Evolutionary conservation across 805 yeast genomes (phyloP).

Genomic region (Saturnispora ahearnii): DNA sequence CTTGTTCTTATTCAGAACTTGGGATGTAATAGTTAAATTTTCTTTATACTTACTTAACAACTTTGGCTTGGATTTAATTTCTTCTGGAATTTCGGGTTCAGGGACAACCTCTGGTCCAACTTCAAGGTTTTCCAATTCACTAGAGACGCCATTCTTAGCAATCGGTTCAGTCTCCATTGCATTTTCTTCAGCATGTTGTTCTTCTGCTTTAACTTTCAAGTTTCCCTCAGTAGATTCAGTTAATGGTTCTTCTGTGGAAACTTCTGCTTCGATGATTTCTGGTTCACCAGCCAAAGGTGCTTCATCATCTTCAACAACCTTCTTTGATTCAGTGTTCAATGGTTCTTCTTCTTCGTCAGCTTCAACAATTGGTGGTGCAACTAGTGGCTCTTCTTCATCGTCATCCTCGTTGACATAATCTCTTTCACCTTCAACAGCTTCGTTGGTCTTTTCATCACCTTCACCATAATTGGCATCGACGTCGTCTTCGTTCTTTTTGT

Average conservation of each 20-base stretch:
- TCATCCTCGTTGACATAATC: not conserved
- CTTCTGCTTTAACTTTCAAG: not conserved
- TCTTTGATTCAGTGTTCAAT: not conserved
- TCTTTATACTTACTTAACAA: slow-evolving; percentile 40
- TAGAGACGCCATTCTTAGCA: not conserved
- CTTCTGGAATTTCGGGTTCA: slow-evolving; percentile 28
- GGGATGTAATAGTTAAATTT: slow-evolving; percentile 39
- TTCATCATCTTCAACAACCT: not conserved
- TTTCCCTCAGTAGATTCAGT: slow-evolving; percentile 7
- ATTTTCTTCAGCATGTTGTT: slow-evolving; percentile 11
- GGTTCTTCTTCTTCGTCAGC: slow-evolving; percentile 10
- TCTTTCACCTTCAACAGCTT: not conserved
- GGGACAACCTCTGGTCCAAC: slow-evolving; percentile 9
- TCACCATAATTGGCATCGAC: slow-evolving; percentile 1
- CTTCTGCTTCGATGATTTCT: not conserved
- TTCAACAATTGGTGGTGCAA: slow-evolving; percentile 6
- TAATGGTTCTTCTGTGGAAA: slow-evolving; percentile 7
- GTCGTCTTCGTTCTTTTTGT: slow-evolving; percentile 9
- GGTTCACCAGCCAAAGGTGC: not conserved
- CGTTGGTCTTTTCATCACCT: slow-evolving; percentile 5
- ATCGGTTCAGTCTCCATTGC: slow-evolving; percentile 11
- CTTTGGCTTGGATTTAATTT: slow-evolving; percentile 32
- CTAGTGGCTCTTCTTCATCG: slow-evolving; percentile 14
- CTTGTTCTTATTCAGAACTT: slow-evolving; percentile 33
- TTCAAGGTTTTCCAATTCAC: slow-evolving; percentile 8